Evolutionary conservation across 176 grass and related monocot species (phyloP), one percentile per base, ranked within the genome.

Genomic region (Neostapfia colusana): DNA sequence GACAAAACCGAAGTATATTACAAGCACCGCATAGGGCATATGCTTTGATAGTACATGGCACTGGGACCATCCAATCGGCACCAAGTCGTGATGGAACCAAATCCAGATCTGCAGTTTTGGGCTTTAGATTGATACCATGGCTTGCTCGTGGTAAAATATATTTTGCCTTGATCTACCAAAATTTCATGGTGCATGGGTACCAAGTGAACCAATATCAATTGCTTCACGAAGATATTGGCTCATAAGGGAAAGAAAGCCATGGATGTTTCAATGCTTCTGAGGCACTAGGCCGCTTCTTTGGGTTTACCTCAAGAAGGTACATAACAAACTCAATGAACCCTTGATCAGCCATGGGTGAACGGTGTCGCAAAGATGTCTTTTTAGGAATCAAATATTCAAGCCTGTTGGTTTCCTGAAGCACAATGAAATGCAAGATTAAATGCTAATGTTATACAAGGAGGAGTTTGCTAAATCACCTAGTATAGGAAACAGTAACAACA

Each of bases 231-330:
- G 96, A 99, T 83, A 99, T 99, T 53, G 96, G 96, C 74, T 99
- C 92, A 4, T 99, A 99, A 59, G 96, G 96, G 65, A 89, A 99
- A 28, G 96, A 99, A 74, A 99, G 96, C 96, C 96, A 99, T n/a
- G 92, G 96, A 69, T 99, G 96, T 83, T 88, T 95, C 68, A 99
- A 67, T 63, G 96, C 96, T 70, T 90, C 89, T 54, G 83, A 88
- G 62, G 96, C 96, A 67, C 83, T 92, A 71, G 96, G 89, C 27
- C 96, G 91, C 81, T 92, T 99, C 70, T 90, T 92, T 53, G 96
- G 96, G 57, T 99, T 99, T 85, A 92, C 81, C 81, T 99, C 89
- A 1, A 99, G 85, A 87, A 99, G 89, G 72, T 90, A 82, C 5
- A 67, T 71, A 38, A 99, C 89, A 87, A 99, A 99, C 56, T 99